Percentiles rank a stretch among this genome's conserved stretches.
Conservation (phyloP, 305 asterid species). For the Fraxinus floribunda region DNA sequence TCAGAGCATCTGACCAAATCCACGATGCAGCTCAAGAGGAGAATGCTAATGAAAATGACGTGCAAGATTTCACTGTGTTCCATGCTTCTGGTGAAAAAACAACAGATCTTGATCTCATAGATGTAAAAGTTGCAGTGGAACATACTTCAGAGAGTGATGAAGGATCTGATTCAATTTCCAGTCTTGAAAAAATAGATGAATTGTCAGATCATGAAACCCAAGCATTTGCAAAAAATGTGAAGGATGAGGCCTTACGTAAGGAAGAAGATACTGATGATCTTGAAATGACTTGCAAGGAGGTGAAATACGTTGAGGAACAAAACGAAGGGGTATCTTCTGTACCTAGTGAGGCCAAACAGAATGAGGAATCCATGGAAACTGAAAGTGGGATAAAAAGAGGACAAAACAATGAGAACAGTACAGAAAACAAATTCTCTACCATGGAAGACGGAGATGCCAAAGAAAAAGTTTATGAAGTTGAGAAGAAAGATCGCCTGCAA, state of each 20-base stretch:
- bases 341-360: constrained; percentile 27
- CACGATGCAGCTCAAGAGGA: constrained; percentile 28
- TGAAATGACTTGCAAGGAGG: constrained; percentile 31
- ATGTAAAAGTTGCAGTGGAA: constrained; percentile 31
- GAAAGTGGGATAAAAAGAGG: constrained; percentile 36
- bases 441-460: constrained; percentile 37
- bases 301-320: constrained; percentile 30
- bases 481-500: constrained; percentile 39
- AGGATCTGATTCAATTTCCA: constrained; percentile 36
- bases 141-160: constrained; percentile 42
- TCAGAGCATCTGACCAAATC: constrained; percentile 19
- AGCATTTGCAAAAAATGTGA: constrained; percentile 32
- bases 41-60: constrained; percentile 7
- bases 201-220: constrained; percentile 37
- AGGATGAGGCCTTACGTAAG: constrained; percentile 26
- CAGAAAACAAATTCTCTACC: constrained; percentile 31
- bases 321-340: constrained; percentile 33
- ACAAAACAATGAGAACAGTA: constrained; percentile 27
- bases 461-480: constrained; percentile 36
- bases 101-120: constrained; percentile 29
- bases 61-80: constrained; percentile 20
- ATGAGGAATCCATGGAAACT: constrained; percentile 36
- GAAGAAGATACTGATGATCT: constrained; percentile 35
- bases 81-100: constrained; percentile 21
- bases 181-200: constrained; percentile 32